Conservation (phyloP, 1,139 yeast genomes). For the Yamadazyma membranifaciens region DNA sequence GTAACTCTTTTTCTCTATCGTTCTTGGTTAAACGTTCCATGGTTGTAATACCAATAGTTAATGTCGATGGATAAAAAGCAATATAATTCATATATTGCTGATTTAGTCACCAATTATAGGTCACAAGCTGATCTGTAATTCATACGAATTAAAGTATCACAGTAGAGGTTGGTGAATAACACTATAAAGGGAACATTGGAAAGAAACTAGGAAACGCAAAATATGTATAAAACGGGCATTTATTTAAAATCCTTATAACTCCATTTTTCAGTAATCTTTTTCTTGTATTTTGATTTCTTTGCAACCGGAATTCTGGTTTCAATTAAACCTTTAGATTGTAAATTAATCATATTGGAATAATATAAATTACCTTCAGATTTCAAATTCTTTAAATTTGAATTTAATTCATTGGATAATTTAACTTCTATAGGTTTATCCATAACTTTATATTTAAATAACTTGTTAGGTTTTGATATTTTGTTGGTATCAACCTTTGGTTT, state of each 20-base stretch:
- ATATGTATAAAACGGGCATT: too few relatives aligned
- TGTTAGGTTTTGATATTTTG: slow-evolving; percentile 24
- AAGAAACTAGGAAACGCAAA: too few relatives aligned
- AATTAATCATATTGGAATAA: slow-evolving; percentile 74
- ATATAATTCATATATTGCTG: too few relatives aligned
- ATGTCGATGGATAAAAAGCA: too few relatives aligned
- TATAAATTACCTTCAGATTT: slow-evolving; percentile 90
- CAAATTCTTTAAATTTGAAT: slow-evolving; percentile 78
- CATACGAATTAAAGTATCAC: too few relatives aligned
- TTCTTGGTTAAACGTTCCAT: too few relatives aligned
- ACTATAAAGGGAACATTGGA: too few relatives aligned
- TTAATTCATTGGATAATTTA: slow-evolving; percentile 84
- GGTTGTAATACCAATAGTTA: too few relatives aligned
- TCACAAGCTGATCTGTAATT: too few relatives aligned
- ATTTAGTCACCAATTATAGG: too few relatives aligned
- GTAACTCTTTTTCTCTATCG: too few relatives aligned
- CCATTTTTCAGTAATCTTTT: slow-evolving; percentile 87
- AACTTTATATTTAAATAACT: slow-evolving; percentile 54
- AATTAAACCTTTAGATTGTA: slow-evolving; percentile 82
- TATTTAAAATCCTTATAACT: slow-evolving; percentile 83
- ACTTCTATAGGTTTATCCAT: slow-evolving; percentile 74
- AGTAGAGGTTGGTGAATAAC: too few relatives aligned
- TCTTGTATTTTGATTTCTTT: slow-evolving; percentile 65
- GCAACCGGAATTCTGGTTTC: slow-evolving; percentile 78
- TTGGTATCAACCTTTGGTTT: slow-evolving; percentile 20